Percentiles rank a stretch among this genome's conserved stretches.
Conservation (phyloP, 495 filamentous ascomycete genomes). For the Penicillium waksmanii region DNA sequence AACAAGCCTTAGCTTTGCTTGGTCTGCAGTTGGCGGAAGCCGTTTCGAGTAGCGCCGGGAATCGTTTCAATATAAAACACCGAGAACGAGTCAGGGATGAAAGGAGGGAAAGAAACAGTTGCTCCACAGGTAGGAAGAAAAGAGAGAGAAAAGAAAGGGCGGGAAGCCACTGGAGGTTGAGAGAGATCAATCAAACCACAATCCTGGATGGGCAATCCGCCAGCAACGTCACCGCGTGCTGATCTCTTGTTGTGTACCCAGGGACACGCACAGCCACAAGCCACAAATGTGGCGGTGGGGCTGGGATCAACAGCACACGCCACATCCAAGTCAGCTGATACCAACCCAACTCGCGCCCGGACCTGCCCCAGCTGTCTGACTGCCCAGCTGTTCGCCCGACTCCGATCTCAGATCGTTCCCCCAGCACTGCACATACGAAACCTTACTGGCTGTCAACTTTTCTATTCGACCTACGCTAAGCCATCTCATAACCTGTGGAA, state of each 20-base stretch:
- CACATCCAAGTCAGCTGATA: constrained; percentile 29
- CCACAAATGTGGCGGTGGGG: constrained; percentile 16
- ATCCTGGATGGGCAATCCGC: neutral
- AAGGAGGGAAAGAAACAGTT: neutral
- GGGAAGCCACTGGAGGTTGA: neutral
- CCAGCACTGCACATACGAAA: constrained; percentile 5
- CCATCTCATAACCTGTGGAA: constrained; percentile 37
- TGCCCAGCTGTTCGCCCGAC: constrained; percentile 16
- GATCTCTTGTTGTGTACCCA: neutral
- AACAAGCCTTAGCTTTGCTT: constrained; percentile 8
- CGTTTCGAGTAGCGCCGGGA: constrained; percentile 24
- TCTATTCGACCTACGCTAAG: constrained; percentile 26
- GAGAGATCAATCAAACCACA: constrained; percentile 1
- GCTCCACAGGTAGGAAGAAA: neutral
- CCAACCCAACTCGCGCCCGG: constrained; percentile 16
- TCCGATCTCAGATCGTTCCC: constrained; percentile 10
- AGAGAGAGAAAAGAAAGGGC: constrained; percentile 8
- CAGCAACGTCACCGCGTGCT: constrained; percentile 6
- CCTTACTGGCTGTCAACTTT: neutral
- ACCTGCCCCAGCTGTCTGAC: constrained; percentile 10
- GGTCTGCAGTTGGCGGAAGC: constrained; percentile 6
- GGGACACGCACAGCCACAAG: constrained; percentile 1
- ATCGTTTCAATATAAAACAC: neutral
- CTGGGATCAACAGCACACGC: constrained; percentile 8
- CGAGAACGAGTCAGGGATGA: constrained; percentile 1